Base-by-base conservation (phyloP, 768 basidiomycete species). In the Collybia sp. region DNA sequence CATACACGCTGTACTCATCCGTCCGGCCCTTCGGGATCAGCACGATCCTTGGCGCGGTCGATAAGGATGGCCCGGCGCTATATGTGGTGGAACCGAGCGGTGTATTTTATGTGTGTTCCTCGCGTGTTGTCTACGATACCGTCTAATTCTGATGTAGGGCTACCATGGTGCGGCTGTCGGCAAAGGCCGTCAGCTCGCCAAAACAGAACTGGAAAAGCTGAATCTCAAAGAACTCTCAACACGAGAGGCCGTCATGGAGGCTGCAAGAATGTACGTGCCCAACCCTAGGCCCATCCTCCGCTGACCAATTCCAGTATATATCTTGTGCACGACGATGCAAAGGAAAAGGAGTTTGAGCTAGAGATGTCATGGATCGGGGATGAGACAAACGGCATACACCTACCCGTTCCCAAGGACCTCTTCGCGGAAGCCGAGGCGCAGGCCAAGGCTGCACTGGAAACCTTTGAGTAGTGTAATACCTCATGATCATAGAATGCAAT, bases 141-240 rank as follows among this genome's bases (percentile, higher is more conserved):
- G 25, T 12, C 42, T 13, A 55, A 17, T 3, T 8, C 3, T 25
- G 4, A 25, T 25, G 25, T 25, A 94, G 92, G 96, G 96, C 25
- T 97, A 97, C 67, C 78, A 93, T 47, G 95, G 93, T 19, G 89
- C 89, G 12, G 96, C 96, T n/a, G 85, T 94, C 20, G 96, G 96
- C 44, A 99, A 98, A 66, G 96, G 96, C n/a, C 84, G 89, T 46
- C 93, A 96, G 59, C 73, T 98, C 50, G 96, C 96, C 15, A 98
- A 97, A 77, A 98, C 95, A 6, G 96, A 98, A 65, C 68, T 99
- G 41, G 96, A 99, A 70, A 99, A 99, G 66, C 82, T 98, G 51
- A 86, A 93, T 53, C 72, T 95, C 31, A 69, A 84, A 5, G 88
- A 89, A 53, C 65, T 98, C 43, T 79, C 88, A 2, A 79, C 77